phyloP scores from a whole-genome alignment of 305 asterid species.

The Solanum hybrid region DNA sequence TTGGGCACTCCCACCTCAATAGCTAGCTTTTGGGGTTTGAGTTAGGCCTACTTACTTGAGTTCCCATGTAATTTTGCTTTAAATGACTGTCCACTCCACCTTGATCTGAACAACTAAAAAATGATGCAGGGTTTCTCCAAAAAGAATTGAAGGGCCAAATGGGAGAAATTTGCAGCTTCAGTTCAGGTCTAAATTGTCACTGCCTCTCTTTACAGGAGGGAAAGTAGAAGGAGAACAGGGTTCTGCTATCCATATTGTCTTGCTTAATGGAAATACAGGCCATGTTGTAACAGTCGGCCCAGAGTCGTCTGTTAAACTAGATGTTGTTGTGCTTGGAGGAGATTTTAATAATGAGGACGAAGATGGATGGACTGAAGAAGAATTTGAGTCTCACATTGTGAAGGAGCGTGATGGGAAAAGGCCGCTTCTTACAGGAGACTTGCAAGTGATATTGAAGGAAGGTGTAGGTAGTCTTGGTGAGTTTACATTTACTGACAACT shows the following conservation, averaged over 20 bases:
- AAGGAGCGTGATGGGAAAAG: conserved; percentile 58
- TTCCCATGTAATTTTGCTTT: background rate
- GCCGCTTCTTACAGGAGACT: conserved; percentile 51
- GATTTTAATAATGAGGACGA: conserved; percentile 44
- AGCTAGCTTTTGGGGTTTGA: background rate
- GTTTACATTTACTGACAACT: conserved; percentile 49
- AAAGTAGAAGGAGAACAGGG: conserved; percentile 56
- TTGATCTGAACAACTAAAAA: background rate
- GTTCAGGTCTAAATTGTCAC: conserved; percentile 13
- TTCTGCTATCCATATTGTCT: conserved; percentile 36
- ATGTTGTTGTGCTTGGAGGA: conserved; percentile 52
- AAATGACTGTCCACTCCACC: background rate
- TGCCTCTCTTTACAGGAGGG: conserved; percentile 59
- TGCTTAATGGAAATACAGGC: conserved; percentile 42
- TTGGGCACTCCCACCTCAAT: background rate
- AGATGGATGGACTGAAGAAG: conserved; percentile 49
- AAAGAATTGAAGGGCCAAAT: conserved; percentile 19
- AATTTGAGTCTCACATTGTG: conserved; percentile 48
- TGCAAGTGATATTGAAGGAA: conserved; percentile 40
- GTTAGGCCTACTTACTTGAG: background rate
- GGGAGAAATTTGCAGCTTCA: conserved; percentile 21
- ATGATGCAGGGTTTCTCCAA: conserved; percentile 20
- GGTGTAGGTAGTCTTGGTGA: conserved; percentile 53
- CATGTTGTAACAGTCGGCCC: conserved; percentile 45
- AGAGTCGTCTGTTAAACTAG: conserved; percentile 45